A percentile compares a stretch with the other conserved stretches of the same genome.
phyloP scores from a whole-genome alignment of 345 rosid genomes.

The Gossypium arboreum region DNA sequence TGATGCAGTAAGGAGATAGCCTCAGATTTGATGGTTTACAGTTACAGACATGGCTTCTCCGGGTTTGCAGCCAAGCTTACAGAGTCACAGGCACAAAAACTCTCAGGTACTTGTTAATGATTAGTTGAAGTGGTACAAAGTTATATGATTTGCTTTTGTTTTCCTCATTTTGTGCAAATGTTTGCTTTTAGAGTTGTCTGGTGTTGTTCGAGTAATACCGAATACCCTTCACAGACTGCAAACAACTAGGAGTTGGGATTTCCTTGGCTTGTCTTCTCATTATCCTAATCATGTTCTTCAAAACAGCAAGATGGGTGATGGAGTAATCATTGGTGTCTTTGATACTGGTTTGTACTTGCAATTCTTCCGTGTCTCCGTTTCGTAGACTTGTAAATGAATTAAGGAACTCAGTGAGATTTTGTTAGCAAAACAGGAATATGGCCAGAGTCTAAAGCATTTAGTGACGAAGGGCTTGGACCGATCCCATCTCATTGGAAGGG shows the following conservation, averaged over 20 bases:
- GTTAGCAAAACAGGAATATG: slow-evolving; percentile 30
- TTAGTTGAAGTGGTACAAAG: background rate
- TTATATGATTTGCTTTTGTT: background rate
- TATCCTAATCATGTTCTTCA: slow-evolving; percentile 20
- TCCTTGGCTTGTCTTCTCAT: slow-evolving; percentile 36
- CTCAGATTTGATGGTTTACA: slow-evolving; percentile 51
- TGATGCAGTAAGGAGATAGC: slow-evolving; percentile 54
- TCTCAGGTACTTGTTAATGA: slow-evolving; percentile 34
- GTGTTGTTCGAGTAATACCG: slow-evolving; percentile 51
- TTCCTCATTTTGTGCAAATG: background rate
- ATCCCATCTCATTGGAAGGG: slow-evolving; percentile 45
- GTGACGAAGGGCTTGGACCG: slow-evolving; percentile 36
- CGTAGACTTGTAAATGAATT: background rate
- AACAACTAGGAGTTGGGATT: slow-evolving; percentile 53
- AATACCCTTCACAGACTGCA: slow-evolving; percentile 49
- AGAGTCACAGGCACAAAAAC: slow-evolving; percentile 46
- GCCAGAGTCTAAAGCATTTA: slow-evolving; percentile 36
- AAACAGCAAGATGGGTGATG: slow-evolving; percentile 55
- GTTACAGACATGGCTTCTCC: slow-evolving; percentile 71
- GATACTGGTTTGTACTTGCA: slow-evolving; percentile 44
- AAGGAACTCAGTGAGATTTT: background rate
- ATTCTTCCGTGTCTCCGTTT: background rate
- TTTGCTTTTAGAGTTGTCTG: slow-evolving; percentile 39
- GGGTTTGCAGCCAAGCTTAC: slow-evolving; percentile 76
- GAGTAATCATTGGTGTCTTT: slow-evolving; percentile 53